phyloP scores from a whole-genome alignment of 345 rosid species.

The Hibiscus mutabilis region DNA sequence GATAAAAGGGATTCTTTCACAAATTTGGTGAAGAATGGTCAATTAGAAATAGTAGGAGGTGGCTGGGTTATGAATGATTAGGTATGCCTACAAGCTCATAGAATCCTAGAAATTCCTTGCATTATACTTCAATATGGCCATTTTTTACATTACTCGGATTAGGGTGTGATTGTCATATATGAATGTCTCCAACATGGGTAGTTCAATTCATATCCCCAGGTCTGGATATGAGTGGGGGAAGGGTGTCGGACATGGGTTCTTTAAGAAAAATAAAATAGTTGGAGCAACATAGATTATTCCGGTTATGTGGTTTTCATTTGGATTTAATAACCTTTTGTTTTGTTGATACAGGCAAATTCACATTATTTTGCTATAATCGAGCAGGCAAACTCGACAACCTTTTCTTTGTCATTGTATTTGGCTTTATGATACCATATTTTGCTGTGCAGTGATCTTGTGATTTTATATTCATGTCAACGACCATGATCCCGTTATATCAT shows the following conservation, averaged over 20 bases:
- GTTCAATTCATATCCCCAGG: neutral
- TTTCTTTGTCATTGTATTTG: slow-evolving; percentile 5
- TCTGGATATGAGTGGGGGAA: neutral
- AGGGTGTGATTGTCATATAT: neutral
- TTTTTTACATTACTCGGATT: neutral
- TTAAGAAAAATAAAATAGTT: neutral
- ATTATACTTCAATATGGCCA: neutral
- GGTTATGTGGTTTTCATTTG: neutral
- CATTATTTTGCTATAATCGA: slow-evolving; percentile 94
- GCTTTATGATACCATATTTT: neutral
- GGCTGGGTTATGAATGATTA: slow-evolving; percentile 99
- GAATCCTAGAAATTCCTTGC: neutral
- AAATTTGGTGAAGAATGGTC: slow-evolving; percentile 77
- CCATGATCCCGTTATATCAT: neutral
- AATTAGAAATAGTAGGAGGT: slow-evolving; percentile 95
- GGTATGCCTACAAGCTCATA: slow-evolving; percentile 37
- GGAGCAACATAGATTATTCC: neutral
- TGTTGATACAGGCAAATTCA: slow-evolving; percentile 83
- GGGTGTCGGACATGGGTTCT: neutral
- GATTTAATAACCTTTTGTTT: slow-evolving; percentile 7
- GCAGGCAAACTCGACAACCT: slow-evolving; percentile 66
- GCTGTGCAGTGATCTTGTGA: neutral
- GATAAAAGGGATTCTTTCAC: slow-evolving; percentile 55
- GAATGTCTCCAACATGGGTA: neutral
- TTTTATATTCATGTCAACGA: neutral